Evolutionary conservation across 108 stramenopile genomes (phyloP).

Genomic region (Parmales sp.): DNA sequence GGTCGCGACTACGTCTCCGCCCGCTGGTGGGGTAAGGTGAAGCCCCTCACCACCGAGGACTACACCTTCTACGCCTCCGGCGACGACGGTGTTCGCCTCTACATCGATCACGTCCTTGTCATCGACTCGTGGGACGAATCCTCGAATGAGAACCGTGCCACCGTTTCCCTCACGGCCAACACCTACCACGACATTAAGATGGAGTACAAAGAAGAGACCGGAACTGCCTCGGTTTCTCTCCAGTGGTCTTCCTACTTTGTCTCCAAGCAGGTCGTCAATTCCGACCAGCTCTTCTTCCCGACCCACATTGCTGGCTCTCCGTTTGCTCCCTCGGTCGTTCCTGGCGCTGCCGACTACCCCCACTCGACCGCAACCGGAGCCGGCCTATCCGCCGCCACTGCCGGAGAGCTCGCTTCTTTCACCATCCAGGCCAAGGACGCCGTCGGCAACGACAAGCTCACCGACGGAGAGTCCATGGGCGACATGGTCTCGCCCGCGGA

Average conservation of each 20-base stretch:
- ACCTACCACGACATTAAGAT: conserved; percentile 55
- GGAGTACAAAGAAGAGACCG: conserved; percentile 66
- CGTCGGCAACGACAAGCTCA: conserved; percentile 39
- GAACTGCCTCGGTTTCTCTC: conserved; percentile 45
- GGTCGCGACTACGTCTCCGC: conserved; percentile 67
- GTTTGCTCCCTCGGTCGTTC: conserved; percentile 44
- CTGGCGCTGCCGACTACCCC: conserved; percentile 68
- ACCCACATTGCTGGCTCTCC: conserved; percentile 62
- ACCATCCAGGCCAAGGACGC: conserved; percentile 57
- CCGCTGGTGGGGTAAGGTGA: conserved; percentile 66
- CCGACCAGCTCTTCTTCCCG: conserved; percentile 38
- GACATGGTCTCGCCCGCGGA: conserved; percentile 35
- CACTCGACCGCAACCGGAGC: conserved; percentile 38
- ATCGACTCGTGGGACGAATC: conserved; percentile 55
- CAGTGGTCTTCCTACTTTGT: conserved; percentile 52
- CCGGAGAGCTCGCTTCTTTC: conserved; percentile 54
- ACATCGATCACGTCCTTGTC: conserved; percentile 56
- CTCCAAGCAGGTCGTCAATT: conserved; percentile 40
- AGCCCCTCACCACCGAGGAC: conserved; percentile 37
- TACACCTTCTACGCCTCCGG: conserved; percentile 58
- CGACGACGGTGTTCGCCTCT: conserved; percentile 63
- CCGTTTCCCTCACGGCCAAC: conserved; percentile 33
- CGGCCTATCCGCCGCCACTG: conserved; percentile 37
- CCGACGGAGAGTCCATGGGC: conserved; percentile 37
- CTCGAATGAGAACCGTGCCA: conserved; percentile 33